Conservation (phyloP, 495 filamentous ascomycete genomes). For the Penicillium lagena region DNA sequence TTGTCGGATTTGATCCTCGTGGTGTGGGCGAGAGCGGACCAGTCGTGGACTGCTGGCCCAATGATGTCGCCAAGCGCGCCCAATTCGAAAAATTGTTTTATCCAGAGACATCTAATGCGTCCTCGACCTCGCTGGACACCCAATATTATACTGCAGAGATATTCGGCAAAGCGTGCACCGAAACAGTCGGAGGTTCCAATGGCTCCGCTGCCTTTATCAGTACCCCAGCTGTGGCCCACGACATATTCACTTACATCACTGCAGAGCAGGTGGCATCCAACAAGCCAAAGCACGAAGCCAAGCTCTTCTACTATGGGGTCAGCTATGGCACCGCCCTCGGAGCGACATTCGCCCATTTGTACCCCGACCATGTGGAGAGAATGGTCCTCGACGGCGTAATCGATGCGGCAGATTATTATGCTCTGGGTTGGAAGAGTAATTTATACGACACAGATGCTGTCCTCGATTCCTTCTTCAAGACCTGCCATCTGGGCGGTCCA, state of each 20-base stretch:
- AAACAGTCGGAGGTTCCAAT: constrained; percentile 12
- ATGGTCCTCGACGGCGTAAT: constrained; percentile 41
- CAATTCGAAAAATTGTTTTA: constrained; percentile 14
- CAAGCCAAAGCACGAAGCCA: constrained; percentile 16
- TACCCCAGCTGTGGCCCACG: constrained; percentile 27
- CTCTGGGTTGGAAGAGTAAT: constrained; percentile 27
- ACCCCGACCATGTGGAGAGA: constrained; percentile 33
- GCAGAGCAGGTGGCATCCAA: constrained; percentile 14
- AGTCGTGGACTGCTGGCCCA: constrained; percentile 27
- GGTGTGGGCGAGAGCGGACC: constrained; percentile 38
- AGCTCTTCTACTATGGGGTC: constrained; percentile 51
- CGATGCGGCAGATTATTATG: constrained; percentile 32
- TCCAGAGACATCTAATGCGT: constrained; percentile 17
- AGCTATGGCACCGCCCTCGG: constrained; percentile 57
- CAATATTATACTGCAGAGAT: constrained; percentile 21
- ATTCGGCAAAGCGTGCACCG: constrained; percentile 25
- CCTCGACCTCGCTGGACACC: constrained; percentile 14
- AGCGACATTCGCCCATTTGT: constrained; percentile 42
- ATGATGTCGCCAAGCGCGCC: constrained; percentile 11
- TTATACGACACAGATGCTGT: constrained; percentile 33
- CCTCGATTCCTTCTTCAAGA: constrained; percentile 27
- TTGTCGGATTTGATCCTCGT: constrained; percentile 44
- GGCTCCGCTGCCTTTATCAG: constrained; percentile 27
- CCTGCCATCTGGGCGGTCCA: constrained; percentile 33
- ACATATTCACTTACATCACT: constrained; percentile 33